phyloP scores from a whole-genome alignment of 1,284 basidiomycete genomes.

The Schizophyllum commune region DNA sequence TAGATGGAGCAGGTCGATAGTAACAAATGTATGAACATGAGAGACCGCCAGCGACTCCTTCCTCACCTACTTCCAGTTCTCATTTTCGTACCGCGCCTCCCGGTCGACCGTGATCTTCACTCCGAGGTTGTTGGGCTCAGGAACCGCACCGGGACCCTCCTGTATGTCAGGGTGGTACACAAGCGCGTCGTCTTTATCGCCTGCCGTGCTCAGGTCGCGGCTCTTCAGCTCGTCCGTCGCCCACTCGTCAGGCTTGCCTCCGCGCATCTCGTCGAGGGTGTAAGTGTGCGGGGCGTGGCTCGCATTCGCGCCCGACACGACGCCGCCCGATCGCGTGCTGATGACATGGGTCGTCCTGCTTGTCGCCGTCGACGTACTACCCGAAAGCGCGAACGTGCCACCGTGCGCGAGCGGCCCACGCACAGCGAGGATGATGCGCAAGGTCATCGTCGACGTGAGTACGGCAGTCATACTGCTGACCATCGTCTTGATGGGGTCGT shows the following conservation, averaged over 20 bases:
- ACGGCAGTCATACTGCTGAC: constrained; percentile 77
- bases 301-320: constrained; percentile 17
- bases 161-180: constrained; percentile 27
- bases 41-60: background rate
- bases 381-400: constrained; percentile 59
- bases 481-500: constrained; percentile 71
- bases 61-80: background rate
- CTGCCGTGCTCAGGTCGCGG: constrained; percentile 42
- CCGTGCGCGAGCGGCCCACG: constrained; percentile 62
- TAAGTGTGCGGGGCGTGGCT: constrained; percentile 41
- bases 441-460: constrained; percentile 74
- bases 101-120: constrained; percentile 52
- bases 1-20: too few relatives aligned
- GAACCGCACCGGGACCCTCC: constrained; percentile 13
- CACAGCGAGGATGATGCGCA: constrained; percentile 74
- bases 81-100: constrained; percentile 41
- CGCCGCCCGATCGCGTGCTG: constrained; percentile 35
- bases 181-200: constrained; percentile 19
- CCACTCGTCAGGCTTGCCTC: constrained; percentile 43
- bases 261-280: constrained; percentile 56
- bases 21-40: too few relatives aligned
- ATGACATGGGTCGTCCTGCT: constrained; percentile 43
- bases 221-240: constrained; percentile 35
- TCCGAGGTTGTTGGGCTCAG: constrained; percentile 21
- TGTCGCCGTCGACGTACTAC: constrained; percentile 28